A percentile compares a stretch with the other conserved stretches of the same genome.
Conservation (phyloP, 306 rosid species). For the Psophocarpus tetragonolobus region DNA sequence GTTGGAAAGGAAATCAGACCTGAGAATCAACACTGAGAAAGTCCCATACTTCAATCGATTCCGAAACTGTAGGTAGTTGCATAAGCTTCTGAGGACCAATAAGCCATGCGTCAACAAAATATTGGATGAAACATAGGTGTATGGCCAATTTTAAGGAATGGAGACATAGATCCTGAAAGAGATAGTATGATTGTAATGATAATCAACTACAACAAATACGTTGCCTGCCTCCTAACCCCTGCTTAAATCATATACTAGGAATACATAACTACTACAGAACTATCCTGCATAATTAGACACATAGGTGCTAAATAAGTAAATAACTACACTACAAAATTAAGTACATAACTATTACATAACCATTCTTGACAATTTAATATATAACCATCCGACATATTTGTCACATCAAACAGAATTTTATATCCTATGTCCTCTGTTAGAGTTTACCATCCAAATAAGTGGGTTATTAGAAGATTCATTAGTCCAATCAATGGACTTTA, state of each 20-base stretch:
- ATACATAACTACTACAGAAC: neutral
- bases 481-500: neutral
- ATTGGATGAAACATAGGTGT: slow-evolving; percentile 28
- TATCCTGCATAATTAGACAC: neutral
- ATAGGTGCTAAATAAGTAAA: neutral
- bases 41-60: slow-evolving; percentile 99
- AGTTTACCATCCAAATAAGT: neutral
- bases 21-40: slow-evolving; percentile 98
- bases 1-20: slow-evolving; percentile 54
- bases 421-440: neutral
- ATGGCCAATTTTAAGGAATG: neutral
- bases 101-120: slow-evolving; percentile 32
- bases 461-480: neutral
- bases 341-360: neutral
- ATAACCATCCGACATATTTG: neutral
- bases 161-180: slow-evolving; percentile 21
- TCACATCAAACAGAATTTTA: neutral
- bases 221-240: slow-evolving; percentile 52
- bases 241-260: neutral
- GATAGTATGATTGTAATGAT: neutral
- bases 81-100: slow-evolving; percentile 69
- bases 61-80: slow-evolving; percentile 93
- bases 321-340: neutral
- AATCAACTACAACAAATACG: slow-evolving; percentile 4
- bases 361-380: neutral